These are phyloP conservation scores for Raphanus sativus DNA, from an alignment of 345 rosid genomes.

Conservation along the genomic window DNA sequence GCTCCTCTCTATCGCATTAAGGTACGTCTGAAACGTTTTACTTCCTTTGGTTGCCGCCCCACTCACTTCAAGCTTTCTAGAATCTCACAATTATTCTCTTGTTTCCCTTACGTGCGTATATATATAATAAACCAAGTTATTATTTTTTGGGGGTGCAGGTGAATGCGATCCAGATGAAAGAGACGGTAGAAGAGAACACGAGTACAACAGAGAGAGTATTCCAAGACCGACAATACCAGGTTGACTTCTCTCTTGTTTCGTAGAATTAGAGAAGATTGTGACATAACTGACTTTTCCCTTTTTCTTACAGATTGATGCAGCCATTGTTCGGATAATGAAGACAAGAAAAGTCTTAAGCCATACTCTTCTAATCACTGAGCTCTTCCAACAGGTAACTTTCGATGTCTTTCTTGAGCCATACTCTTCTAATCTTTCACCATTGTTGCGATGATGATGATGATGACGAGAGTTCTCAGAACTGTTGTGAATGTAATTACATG, in stretches of 20 bases:
- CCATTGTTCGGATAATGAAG: slow-evolving; percentile 98
- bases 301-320: slow-evolving; percentile 83
- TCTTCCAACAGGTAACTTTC: slow-evolving; percentile 87
- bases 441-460: slow-evolving; percentile 1
- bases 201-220: slow-evolving; percentile 97
- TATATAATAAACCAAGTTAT: background rate
- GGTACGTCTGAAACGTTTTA: slow-evolving; percentile 39
- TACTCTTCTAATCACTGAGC: slow-evolving; percentile 98
- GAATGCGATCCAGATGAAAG: slow-evolving; percentile 99
- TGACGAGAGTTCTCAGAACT: background rate
- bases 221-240: slow-evolving; percentile 99
- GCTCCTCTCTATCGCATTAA: slow-evolving; percentile 87
- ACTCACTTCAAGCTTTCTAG: background rate
- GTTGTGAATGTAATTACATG: background rate
- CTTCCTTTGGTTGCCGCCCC: background rate
- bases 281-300: background rate
- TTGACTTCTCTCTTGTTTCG: slow-evolving; percentile 18
- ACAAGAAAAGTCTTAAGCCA: slow-evolving; percentile 96
- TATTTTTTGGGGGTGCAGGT: slow-evolving; percentile 56
- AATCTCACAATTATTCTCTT: background rate
- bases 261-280: background rate
- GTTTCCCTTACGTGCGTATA: background rate
- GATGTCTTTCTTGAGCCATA: background rate
- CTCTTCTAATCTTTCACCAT: background rate
- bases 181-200: slow-evolving; percentile 96